Conservation (phyloP, 2,329 filamentous ascomycete species). For the Hypoxylon sp. region DNA sequence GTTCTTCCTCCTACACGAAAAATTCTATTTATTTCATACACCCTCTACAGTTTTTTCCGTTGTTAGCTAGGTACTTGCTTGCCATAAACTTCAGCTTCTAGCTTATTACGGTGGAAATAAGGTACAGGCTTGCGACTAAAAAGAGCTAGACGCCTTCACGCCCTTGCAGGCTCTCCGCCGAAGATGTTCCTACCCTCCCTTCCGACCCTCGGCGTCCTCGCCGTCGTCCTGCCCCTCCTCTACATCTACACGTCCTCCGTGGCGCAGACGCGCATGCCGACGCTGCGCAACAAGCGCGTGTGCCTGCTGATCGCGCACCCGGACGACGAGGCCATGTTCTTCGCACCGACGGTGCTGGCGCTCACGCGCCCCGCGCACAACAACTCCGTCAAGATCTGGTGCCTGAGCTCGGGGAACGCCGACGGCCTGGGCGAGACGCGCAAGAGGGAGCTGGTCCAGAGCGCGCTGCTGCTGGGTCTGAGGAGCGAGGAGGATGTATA, state of each 20-base stretch:
- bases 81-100: neutral
- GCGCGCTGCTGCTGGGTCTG: constrained; percentile 80
- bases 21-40: too few species aligned
- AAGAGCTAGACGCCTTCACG: neutral
- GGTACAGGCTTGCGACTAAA: neutral
- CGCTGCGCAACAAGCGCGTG: constrained; percentile 84
- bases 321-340: constrained; percentile 99
- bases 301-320: constrained; percentile 95
- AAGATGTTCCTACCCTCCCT: constrained; percentile 26
- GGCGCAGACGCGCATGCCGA: constrained; percentile 69
- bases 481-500: constrained; percentile 81
- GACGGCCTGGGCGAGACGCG: constrained; percentile 87
- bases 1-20: too few species aligned
- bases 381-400: constrained; percentile 95
- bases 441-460: constrained; percentile 85
- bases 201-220: constrained; percentile 53
- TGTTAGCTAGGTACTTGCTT: neutral
- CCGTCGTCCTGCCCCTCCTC: constrained; percentile 58
- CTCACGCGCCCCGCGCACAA: constrained; percentile 82
- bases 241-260: constrained; percentile 65
- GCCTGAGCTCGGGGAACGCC: constrained; percentile 88
- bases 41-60: neutral
- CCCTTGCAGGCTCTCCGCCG: neutral
- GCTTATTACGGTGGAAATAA: neutral
- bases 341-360: constrained; percentile 87